A percentile compares a stretch with the other conserved stretches of the same genome.
Conservation (phyloP, 2,329 filamentous ascomycete species). For the Trichoderma brevicompactum region DNA sequence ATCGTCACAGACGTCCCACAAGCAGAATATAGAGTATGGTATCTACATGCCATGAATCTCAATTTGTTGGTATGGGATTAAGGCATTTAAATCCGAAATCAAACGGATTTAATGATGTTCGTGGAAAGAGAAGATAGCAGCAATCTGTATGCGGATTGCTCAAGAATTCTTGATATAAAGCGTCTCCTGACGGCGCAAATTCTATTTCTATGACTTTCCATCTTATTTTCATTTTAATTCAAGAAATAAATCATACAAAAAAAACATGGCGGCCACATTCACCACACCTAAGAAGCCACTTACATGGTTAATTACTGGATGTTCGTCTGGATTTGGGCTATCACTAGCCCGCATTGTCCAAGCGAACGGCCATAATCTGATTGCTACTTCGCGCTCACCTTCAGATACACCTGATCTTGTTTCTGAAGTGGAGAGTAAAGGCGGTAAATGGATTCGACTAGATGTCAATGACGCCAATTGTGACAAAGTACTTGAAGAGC, state of each 20-base stretch:
- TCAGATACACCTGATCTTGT: constrained; percentile 9
- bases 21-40: background rate
- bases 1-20: background rate
- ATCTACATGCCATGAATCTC: background rate
- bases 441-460: constrained; percentile 5
- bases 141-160: background rate
- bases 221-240: background rate
- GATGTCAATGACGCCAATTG: constrained; percentile 1
- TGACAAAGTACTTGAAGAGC: background rate
- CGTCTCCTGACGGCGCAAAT: too few relatives aligned
- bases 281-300: background rate
- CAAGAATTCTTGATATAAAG: constrained; percentile 1
- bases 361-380: constrained; percentile 14
- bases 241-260: background rate
- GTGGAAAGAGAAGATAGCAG: background rate
- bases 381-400: constrained; percentile 15
- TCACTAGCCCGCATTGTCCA: constrained; percentile 15
- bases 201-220: background rate
- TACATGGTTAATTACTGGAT: constrained; percentile 22
- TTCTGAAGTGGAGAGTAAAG: constrained; percentile 6
- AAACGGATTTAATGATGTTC: background rate
- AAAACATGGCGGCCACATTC: background rate
- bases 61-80: background rate
- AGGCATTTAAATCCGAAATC: background rate
- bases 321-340: constrained; percentile 15